Base-by-base conservation (phyloP, 352 stramenopile species). In the Phytophthora macrochlamydospora region DNA sequence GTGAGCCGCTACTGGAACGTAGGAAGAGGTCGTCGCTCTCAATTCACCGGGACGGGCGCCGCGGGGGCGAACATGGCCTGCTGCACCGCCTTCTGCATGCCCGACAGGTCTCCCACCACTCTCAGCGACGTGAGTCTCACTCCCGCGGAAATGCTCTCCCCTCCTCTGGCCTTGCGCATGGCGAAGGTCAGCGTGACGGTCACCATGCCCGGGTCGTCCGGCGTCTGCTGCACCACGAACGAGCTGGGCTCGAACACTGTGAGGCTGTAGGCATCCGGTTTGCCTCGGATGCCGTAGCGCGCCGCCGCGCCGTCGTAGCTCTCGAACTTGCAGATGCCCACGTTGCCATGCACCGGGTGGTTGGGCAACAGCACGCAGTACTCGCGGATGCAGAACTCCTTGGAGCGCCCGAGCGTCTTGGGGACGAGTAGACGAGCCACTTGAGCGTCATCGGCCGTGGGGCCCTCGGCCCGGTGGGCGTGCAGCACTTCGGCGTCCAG, bases 341-440 rank as follows among this genome's bases (percentile, higher is more conserved):
- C 68, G 0, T 76, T 78, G 33, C 85, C 85, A 58, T 83, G 82
- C 69, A 82, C 74, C 2, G 76, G 76, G 45, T 92, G 85, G 51
- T 81, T 75, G 2, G 75, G 69, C 29, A 90, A 24, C n/a, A 87
- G 59, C 24, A 83, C 67, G 64, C 85, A 92, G 58, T 94, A 96
- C 63, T 96, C 88, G 31, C 86, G 85, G 43, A 91, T 71, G 56
- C 82, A 90, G 35, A 96, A 90, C 61, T 96, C 86, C 51, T 96
- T 96, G 46, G 81, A 83, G 33, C 82, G 82, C 9, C 85, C 84
- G 24, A 96, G 73, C 49, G 85, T 89, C 65, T 92, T 94, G 79
- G 81, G 1, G 88, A 89, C 40, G 80, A 90, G 58, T 89, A 84
- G 40, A 88, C 87, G 56, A 91, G 64, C 88, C 88, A 96, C 68